A percentile compares a stretch with the other conserved stretches of the same genome.
Evolutionary conservation across 192 early-diverging fungal genomes (phyloP).

Genomic region (Coemansia furcata): DNA sequence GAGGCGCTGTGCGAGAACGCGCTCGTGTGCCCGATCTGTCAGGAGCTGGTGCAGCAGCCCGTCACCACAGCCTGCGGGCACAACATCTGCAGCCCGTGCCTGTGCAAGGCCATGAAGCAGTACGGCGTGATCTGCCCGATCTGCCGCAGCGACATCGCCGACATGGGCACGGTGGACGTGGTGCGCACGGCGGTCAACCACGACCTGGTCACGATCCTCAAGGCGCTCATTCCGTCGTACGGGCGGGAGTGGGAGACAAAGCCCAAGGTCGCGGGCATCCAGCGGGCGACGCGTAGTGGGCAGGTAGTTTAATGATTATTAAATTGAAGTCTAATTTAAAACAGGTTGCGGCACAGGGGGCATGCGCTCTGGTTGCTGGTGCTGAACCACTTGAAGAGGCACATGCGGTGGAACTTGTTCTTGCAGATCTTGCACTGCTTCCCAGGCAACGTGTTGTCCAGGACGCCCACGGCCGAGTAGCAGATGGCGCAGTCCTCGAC

Average conservation of each 20-base stretch:
- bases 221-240: conserved; percentile 42
- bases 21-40: conserved; percentile 45
- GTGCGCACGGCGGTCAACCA: conserved; percentile 26
- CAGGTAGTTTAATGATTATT: background rate
- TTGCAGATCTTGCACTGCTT: conserved; percentile 94
- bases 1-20: conserved; percentile 26
- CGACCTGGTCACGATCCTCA: conserved; percentile 30
- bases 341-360: conserved; percentile 64
- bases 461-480: conserved; percentile 90
- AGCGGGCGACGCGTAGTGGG: conserved; percentile 20
- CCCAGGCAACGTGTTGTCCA: conserved; percentile 82
- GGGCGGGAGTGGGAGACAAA: conserved; percentile 17
- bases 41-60: conserved; percentile 42
- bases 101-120: conserved; percentile 26
- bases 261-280: conserved; percentile 1
- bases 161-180: conserved; percentile 16
- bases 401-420: conserved; percentile 90
- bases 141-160: conserved; percentile 28
- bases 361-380: conserved; percentile 70
- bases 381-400: conserved; percentile 87
- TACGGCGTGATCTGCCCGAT: conserved; percentile 39
- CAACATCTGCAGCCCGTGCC: conserved; percentile 41
- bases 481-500: conserved; percentile 98
- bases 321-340: conserved; percentile 14
- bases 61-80: conserved; percentile 45